Base-by-base conservation (phyloP, 805 yeast genomes). In the Saccharomycopsis capsularis region DNA sequence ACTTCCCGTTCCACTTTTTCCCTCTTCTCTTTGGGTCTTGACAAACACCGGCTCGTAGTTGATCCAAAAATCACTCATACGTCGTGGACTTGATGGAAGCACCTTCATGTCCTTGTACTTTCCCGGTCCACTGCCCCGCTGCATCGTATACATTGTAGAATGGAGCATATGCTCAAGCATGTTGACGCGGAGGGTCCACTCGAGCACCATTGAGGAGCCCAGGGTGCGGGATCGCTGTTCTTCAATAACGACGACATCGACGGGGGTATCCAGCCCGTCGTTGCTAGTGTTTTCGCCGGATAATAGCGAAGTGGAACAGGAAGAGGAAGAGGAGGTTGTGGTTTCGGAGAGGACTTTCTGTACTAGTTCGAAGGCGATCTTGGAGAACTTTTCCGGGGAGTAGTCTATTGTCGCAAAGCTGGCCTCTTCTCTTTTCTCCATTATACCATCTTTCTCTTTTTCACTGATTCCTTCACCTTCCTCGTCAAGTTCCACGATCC, bases 171-270 rank as follows among this genome's bases (percentile, higher is more conserved):
- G 22, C 34, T 49, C 53, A n/a, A 52, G 25, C 50, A 42, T 49
- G 18, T 48, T 52, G 7, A 52, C 55, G 34, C 55, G 19, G 15
- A 52, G 25, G 15, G 55, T 52, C 55, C 55, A 52, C 32, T 52
- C 48, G 13, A 37, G 48, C 6, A 52, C 55, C n/a, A 21, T 29
- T 9, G 40, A 19, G 7, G 46, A 30, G 6, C 52, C 48, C 3
- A 7, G 22, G 18, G 46, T 52, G 30, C 55, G 36, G 6, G 44
- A n/a, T 21, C 55, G 29, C 24, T 52, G 55, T 18, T 49, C 42
- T 19, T 52, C 55, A 24, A 52, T 44, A 11, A 51, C 15, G 5
- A 51, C 18, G 38, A 47, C 22, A 29, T 51, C 52, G 25, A 39
- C 13, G 16, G 43, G 38, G 9, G 13, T 5, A 3, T n/a, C 19